A percentile compares a stretch with the other conserved stretches of the same genome.
phyloP scores from a whole-genome alignment of 768 basidiomycete genomes.

The Panellus pusillus region DNA sequence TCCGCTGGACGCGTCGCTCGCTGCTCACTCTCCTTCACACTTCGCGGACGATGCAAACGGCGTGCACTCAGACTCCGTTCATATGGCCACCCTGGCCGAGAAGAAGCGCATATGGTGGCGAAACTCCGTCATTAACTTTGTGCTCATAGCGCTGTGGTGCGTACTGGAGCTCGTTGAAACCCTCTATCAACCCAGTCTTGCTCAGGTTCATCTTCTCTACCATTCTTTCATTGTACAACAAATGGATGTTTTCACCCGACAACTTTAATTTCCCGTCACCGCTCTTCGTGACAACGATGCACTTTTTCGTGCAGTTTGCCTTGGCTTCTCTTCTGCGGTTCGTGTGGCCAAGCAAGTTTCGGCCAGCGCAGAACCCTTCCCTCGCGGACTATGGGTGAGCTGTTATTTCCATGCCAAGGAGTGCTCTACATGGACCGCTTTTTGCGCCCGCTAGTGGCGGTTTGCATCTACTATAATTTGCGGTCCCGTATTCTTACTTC shows the following conservation, averaged over 20 bases:
- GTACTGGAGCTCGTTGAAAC: constrained; percentile 29
- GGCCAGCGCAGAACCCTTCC: constrained; percentile 67
- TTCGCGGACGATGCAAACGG: constrained; percentile 21
- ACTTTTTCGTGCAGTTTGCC: constrained; percentile 88
- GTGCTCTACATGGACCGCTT: background rate
- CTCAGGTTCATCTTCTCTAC: constrained; percentile 92
- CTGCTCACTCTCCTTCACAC: constrained; percentile 23
- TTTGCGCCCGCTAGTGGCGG: background rate
- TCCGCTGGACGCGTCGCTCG: constrained; percentile 15
- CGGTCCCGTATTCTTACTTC: background rate
- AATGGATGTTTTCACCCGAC: constrained; percentile 94
- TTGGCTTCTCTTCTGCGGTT: constrained; percentile 69
- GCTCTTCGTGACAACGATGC: constrained; percentile 90
- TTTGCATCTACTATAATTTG: background rate
- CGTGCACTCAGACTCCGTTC: constrained; percentile 31
- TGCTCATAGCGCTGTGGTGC: constrained; percentile 88
- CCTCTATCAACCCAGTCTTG: background rate
- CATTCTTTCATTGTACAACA: constrained; percentile 89
- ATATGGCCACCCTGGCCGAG: constrained; percentile 63
- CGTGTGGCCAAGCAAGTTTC: constrained; percentile 65
- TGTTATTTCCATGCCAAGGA: constrained; percentile 9
- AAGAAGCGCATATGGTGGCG: constrained; percentile 82
- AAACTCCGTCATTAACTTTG: constrained; percentile 71
- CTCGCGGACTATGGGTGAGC: constrained; percentile 79
- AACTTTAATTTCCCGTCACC: constrained; percentile 90